Base-by-base conservation (phyloP, 2,329 filamentous ascomycete species). In the Nannizzia gypsea region DNA sequence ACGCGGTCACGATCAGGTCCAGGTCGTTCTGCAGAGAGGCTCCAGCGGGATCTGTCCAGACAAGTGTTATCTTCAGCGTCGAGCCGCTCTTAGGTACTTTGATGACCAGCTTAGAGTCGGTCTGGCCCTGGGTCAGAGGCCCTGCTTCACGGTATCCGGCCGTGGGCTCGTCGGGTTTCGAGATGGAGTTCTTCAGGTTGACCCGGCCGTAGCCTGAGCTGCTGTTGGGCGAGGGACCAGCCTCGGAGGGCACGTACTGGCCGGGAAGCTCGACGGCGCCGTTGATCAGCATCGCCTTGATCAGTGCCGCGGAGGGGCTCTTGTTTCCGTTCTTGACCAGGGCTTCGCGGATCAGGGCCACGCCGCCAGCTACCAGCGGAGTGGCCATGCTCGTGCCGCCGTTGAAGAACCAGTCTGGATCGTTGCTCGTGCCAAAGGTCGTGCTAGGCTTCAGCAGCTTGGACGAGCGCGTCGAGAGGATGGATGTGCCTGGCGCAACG, bases 281-380 rank as follows among this genome's bases (percentile, higher is more conserved):
- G 57, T 68, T 66, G 52, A 68, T 65, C 24, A 68, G 64, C 28
- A 68, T 61, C 26, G 66, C 66, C 60, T 68, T 68, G 52, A 68
- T 59, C 34, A 68, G 59, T 0, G 66, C 62, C n/a, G 63, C 66
- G 17, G 46, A 66, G n/a, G 66, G 65, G 17, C 56, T 62, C 5
- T 54, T 31, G 4, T 40, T 58, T 9, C 59, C 62, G 55, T 60
- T 63, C 38, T 62, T 63, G 20, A 61, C 31, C 1, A 67, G 59
- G 1, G 60, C 52, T 59, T 68, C 60, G 28, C 66, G 64, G 9
- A 68, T 28, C 9, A 65, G 59, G 5, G 65, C 66, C n/a, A 55
- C 60, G 34, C 66, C 63, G 6, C 66, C 66, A n/a, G 66, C 62
- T 11, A 66, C 65, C 4, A 67, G 62, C 1, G 66, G 66, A 13